Evolutionary conservation across 805 yeast species (phyloP), one percentile per base, ranked within the genome.

Genomic region (Scheffersomyces stipitis): DNA sequence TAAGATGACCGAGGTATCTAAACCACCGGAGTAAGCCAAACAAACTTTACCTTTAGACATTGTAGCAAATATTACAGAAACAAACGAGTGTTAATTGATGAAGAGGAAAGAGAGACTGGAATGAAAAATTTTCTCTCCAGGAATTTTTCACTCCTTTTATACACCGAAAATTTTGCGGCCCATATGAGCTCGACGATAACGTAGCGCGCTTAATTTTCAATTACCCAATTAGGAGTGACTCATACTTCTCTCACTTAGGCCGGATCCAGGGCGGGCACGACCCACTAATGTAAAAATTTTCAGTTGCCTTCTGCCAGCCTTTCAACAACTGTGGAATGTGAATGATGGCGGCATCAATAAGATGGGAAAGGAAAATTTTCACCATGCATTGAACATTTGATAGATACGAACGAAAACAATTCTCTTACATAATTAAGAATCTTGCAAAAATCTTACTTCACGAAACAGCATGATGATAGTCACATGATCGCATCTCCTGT

Each of bases 1-100:
- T 51, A 93, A 81, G 58, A 93, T 93, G 45, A 93, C 86, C 18
- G 97, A 90, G 76, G 99, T 93, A 64, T 93, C 99, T 57, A 93
- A 79, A 74, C 99, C 99, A 58, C 99, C 99, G 34, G 98, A 93
- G 75, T 93, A 93, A 38, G 99, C 99, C 65, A 93, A 80, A 79
- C 99, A 93, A 66, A 93, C 99, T 74, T 91, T 91, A 62, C 99
- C 99, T 70, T 93, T 91, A 34, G 96, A 83, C 97, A 90, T 90
- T 56, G 27, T 28, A 30, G 18, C 20, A 18, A 27, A 28, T 22
- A 34, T 29, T 24, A 28, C 23, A 32, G 17, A 29, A 31, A n/a
- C 36, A 31, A 28, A 23, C 27, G 34, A 23, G 30, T 15, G 31
- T 34, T 20, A 15, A 18, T 18, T 28, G 15, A 31, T 37, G 33